Percentiles rank a stretch among this genome's conserved stretches.
Evolutionary conservation across 1,139 yeast genomes (phyloP).

Genomic region (Pichia terricola): DNA sequence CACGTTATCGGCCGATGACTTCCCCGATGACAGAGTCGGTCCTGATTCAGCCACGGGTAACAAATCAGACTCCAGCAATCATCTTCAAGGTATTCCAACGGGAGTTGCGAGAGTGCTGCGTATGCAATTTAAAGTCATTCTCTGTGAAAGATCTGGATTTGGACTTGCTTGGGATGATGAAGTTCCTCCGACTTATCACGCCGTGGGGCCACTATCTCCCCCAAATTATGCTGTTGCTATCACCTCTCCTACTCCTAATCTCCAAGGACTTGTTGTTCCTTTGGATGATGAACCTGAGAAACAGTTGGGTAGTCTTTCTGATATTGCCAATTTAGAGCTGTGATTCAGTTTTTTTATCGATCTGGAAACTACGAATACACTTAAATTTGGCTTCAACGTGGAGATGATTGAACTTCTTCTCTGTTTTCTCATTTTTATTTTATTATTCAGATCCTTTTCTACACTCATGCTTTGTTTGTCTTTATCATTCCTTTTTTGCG

Average conservation of each 20-base stretch:
- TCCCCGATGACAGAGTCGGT: constrained; percentile 22
- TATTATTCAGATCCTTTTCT: too few species aligned
- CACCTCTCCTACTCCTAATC: constrained; percentile 8
- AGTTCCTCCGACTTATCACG: constrained; percentile 93
- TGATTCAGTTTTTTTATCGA: too few species aligned
- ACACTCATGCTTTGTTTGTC: too few species aligned
- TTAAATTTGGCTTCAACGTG: too few species aligned
- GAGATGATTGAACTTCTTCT: too few species aligned
- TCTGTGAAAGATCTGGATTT: constrained; percentile 87
- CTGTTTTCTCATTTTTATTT: too few species aligned
- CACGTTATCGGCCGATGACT: constrained; percentile 7
- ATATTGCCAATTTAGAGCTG: neutral
- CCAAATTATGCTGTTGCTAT: constrained; percentile 51
- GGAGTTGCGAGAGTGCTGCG: constrained; percentile 92
- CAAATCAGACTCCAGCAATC: constrained; percentile 21
- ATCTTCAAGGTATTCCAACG: constrained; percentile 63
- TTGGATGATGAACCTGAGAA: constrained; percentile 9
- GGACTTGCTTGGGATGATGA: constrained; percentile 99
- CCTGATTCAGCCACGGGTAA: constrained; percentile 24
- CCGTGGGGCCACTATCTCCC: constrained; percentile 74
- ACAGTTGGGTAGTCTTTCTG: neutral
- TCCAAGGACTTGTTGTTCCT: constrained; percentile 16
- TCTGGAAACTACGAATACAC: too few species aligned
- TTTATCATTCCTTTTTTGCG: too few species aligned
- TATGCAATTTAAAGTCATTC: constrained; percentile 77